Evolutionary conservation across 768 basidiomycete species (phyloP), one percentile per base, ranked within the genome.

Genomic region (Mycena chlorophos): DNA sequence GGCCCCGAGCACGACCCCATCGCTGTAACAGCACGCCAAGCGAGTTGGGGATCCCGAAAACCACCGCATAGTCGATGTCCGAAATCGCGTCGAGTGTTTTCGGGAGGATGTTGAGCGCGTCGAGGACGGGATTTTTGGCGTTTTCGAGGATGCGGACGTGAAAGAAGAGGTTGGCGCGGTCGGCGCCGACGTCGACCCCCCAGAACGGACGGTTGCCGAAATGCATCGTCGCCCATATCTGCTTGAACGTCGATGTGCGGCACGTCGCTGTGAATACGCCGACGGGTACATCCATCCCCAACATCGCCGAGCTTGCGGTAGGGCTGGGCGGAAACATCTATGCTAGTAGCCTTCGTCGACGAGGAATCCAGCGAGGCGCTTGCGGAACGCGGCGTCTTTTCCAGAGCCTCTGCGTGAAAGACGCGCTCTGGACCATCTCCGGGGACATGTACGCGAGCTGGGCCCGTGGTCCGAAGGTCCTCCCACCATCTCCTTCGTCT

Each of bases 161-260:
- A 27, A 59, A 67, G 23, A 58, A 51, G 20, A 70, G 68, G 51
- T 71, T 71, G 0, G 62, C 51, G 3, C 66, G 55, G 42, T 64
- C 66, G 3, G 49, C 52, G 0, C 71, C 69, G 3, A 66, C 65
- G 40, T 71, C 69, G 14, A 71, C 48, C 2, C 69, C 70, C 70
- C 70, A 73, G 61, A 71, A 72, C 13, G 68, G 69, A 14, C 69
- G 62, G 51, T 60, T 38, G 1, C 71, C 71, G 54, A 64, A 71
- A 6, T 55, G 55, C 1, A 72, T 58, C 1, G 63, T 55, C 1
- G 25, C 27, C 68, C 69, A 72, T 10, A 70, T 64, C 4, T 62
- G 28, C 22, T 68, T 47, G 56, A 71, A 71, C 4, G 67, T 69
- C 0, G 34, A 22, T 0, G 68, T 68, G 0, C 48, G 31, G 27